Percentiles rank a stretch among this genome's conserved stretches.
These are phyloP conservation scores for Houttuynia cordata DNA, from an alignment of 164 flowering plant species.

Conservation along the genomic window DNA sequence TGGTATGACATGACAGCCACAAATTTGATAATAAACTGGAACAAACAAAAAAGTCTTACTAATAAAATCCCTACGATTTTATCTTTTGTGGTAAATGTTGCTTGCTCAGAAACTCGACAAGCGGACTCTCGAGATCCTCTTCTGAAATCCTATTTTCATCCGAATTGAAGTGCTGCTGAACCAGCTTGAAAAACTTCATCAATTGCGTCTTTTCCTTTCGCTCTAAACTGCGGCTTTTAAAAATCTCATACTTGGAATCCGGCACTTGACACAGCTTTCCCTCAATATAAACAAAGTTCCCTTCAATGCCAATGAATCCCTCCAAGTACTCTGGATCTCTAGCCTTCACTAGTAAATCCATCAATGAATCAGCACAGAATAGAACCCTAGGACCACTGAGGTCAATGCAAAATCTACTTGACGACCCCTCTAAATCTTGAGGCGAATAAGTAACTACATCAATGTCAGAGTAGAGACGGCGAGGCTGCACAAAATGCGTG, in stretches of 20 bases:
- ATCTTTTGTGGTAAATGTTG: too few species aligned
- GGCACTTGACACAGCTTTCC: conserved; percentile 52
- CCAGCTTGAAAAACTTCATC: too few species aligned
- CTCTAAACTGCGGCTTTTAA: conserved; percentile 43
- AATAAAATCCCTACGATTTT: too few species aligned
- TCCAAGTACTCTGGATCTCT: conserved; percentile 57
- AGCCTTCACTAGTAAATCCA: conserved; percentile 51
- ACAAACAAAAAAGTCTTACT: too few species aligned
- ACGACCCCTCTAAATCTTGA: conserved; percentile 4
- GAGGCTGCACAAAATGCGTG: conserved; percentile 16
- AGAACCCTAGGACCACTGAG: conserved; percentile 70
- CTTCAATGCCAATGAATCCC: conserved; percentile 71
- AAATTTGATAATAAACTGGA: too few species aligned
- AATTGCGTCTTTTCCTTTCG: conserved; percentile 67
- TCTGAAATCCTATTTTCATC: too few species aligned
- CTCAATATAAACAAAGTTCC: conserved; percentile 31
- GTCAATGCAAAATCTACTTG: conserved; percentile 54
- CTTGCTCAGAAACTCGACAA: too few species aligned
- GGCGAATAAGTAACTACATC: conserved; percentile 27
- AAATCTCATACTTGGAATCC: conserved; percentile 65
- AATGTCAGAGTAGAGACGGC: conserved; percentile 34
- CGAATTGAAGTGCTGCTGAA: too few species aligned
- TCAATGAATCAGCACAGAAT: conserved; percentile 57
- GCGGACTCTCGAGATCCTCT: too few species aligned
- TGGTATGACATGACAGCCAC: too few species aligned